Base-by-base conservation (phyloP, 345 rosid species). In the Geranium brycei region DNA sequence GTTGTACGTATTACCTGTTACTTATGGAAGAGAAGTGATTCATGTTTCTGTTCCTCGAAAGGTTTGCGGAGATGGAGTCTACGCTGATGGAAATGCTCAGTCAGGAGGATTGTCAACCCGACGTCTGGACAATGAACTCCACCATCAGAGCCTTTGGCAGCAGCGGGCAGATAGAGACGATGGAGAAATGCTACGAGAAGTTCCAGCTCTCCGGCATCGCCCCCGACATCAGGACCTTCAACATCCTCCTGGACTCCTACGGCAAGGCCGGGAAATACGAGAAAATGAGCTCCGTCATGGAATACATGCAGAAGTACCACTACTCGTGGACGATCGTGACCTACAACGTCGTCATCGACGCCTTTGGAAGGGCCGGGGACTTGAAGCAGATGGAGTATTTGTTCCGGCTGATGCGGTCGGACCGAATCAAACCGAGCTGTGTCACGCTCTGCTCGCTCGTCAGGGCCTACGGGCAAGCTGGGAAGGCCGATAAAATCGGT, bases 41-140 rank as follows among this genome's bases (percentile, higher is more conserved):
- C 57, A 59, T 66, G 19, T 69, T 71, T 78, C 57, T 61, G 10
- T 69, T 69, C 71, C 55, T 61, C 72, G 28, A 65, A 71, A 91
- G 96, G 92, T 91, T 87, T 82, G 79, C 78, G 62, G 96, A 89
- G 79, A 91, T 91, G 96, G 95, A 91, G 67, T 76, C 85, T 51
- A 84, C 84, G 19, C 85, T 91, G 10, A 82, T 90, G 65, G 69
- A 84, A 75, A 87, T 91, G 98, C 89, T 88, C 19, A 64, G 73
- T n/a, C 77, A 82, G 73, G 68, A 81, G 4, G 78, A 79, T 15
- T 88, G 95, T 64, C 71, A 82, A 69, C 96, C 98, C 51, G 96
- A 88, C 73, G 86, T 83, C n/a, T 88, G 96, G 96, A 87, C 96
- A 58, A 85, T 89, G 96, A 88, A 88, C 79, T 91, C 91, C 58